These are phyloP conservation scores for Orychophragmus violaceus DNA, from an alignment of 345 rosid genomes.

Conservation along the genomic window DNA sequence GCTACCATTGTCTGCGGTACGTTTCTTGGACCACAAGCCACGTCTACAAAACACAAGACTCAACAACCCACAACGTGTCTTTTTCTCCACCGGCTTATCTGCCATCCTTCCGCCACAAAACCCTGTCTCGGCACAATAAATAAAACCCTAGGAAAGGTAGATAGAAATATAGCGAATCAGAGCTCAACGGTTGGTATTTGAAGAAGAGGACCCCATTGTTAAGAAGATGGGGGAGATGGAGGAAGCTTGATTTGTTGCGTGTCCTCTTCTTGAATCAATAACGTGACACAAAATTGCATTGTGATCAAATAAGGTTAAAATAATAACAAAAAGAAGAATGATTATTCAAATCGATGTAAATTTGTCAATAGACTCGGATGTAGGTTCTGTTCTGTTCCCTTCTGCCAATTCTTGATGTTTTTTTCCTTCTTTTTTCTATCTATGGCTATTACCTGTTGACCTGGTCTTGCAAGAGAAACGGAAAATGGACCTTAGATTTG, in stretches of 20 bases:
- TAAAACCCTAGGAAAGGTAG: background rate
- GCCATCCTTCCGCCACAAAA: slow-evolving; percentile 12
- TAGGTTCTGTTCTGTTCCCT: slow-evolving; percentile 5
- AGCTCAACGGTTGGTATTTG: background rate
- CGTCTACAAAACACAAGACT: slow-evolving; percentile 55
- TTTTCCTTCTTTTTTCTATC: background rate
- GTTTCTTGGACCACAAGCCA: slow-evolving; percentile 51
- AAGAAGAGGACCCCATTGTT: slow-evolving; percentile 1
- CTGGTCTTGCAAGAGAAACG: slow-evolving; percentile 21
- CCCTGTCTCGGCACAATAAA: background rate
- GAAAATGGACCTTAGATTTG: slow-evolving; percentile 20
- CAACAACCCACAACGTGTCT: slow-evolving; percentile 53
- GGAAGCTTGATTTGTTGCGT: background rate
- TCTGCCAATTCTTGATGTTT: background rate
- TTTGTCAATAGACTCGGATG: background rate
- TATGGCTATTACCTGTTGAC: slow-evolving; percentile 8
- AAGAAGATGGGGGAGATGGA: background rate
- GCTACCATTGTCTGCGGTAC: slow-evolving; percentile 23
- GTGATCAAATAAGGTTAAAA: background rate
- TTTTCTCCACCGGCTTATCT: slow-evolving; percentile 38
- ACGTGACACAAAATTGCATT: slow-evolving; percentile 1
- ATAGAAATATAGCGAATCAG: background rate
- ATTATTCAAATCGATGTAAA: background rate
- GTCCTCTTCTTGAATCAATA: slow-evolving; percentile 9
- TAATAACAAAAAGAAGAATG: background rate